Evolutionary conservation across 2,329 filamentous ascomycete genomes (phyloP).

Genomic region (Raffaelea deltoideospora): DNA sequence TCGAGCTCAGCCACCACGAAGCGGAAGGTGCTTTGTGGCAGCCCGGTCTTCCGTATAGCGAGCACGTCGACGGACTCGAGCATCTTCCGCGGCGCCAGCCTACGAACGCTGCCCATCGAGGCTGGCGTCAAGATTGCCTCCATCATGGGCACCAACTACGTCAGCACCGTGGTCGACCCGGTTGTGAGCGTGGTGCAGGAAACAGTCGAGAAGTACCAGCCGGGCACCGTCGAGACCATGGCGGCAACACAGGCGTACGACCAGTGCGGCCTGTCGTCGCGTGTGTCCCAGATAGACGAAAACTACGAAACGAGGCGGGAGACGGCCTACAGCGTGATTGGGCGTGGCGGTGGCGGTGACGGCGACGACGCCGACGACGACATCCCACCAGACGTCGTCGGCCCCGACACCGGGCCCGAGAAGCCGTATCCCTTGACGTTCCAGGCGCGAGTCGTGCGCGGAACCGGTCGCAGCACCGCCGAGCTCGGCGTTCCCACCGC

Average conservation of each 20-base stretch:
- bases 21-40: constrained; percentile 46
- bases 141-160: constrained; percentile 29
- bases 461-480: constrained; percentile 23
- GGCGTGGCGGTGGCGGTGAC: background rate
- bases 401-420: constrained; percentile 33
- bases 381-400: constrained; percentile 22
- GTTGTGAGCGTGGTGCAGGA: constrained; percentile 20
- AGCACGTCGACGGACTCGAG: constrained; percentile 47
- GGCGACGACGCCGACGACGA: constrained; percentile 16
- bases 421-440: constrained; percentile 39
- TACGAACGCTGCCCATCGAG: constrained; percentile 50
- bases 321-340: constrained; percentile 14
- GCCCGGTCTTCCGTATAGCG: constrained; percentile 53
- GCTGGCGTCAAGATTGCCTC: constrained; percentile 43
- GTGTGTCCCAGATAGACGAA: constrained; percentile 19
- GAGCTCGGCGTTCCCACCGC: constrained; percentile 36
- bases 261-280: constrained; percentile 15
- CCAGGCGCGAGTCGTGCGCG: constrained; percentile 28
- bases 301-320: constrained; percentile 19
- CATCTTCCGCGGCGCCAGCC: constrained; percentile 47
- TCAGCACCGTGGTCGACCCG: constrained; percentile 27
- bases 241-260: constrained; percentile 25
- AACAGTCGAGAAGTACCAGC: constrained; percentile 21
- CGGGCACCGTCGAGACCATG: constrained; percentile 21
- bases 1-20: constrained; percentile 13